phyloP scores from a whole-genome alignment of 2,329 filamentous ascomycete species.

The Pleoardoris graminearum region DNA sequence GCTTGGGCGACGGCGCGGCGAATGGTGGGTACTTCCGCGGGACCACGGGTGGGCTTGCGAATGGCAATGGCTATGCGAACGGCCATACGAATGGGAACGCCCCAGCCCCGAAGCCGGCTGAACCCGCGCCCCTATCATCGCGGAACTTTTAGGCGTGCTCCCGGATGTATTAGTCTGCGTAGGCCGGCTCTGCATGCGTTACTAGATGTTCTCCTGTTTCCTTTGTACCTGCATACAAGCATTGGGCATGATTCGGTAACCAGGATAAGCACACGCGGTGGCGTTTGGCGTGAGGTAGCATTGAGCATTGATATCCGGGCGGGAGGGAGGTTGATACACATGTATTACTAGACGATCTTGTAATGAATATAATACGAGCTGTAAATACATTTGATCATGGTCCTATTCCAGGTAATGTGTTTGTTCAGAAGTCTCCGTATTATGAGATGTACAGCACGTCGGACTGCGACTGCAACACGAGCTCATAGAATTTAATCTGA shows the following conservation, averaged over 20 bases:
- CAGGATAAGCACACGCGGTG: constrained; percentile 3
- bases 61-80: constrained; percentile 17
- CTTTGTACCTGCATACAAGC: constrained; percentile 2
- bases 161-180: no score
- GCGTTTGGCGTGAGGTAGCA: background rate
- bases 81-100: constrained; percentile 19
- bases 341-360: constrained; percentile 2
- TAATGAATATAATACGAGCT: background rate
- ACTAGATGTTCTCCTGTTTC: background rate
- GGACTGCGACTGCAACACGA: no score
- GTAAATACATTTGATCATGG: no score
- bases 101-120: constrained; percentile 15
- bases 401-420: no score
- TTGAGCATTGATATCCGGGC: constrained; percentile 3
- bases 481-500: no score
- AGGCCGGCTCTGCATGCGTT: no score
- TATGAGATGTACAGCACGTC: no score
- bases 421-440: no score
- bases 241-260: constrained; percentile 1
- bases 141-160: constrained; percentile 30
- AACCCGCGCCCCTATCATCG: constrained; percentile 26
- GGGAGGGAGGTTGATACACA: background rate
- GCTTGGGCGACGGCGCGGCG: constrained; percentile 29
- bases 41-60: background rate
- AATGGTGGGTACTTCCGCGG: constrained; percentile 34